Conservation (phyloP, 2,329 filamentous ascomycete species). For the Camillea tinctor region DNA sequence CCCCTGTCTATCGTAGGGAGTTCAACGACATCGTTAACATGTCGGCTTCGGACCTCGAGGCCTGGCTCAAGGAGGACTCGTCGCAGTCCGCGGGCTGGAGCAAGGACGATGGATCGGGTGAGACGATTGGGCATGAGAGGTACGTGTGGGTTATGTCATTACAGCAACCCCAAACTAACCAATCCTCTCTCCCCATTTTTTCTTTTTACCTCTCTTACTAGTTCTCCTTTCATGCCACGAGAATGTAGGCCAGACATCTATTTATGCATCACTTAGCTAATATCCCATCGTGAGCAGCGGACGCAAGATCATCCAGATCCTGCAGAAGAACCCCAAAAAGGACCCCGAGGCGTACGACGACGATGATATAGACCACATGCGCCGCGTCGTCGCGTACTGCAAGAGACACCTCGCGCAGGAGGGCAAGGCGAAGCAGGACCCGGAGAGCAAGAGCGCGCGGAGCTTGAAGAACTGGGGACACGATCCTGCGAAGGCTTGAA, state of each 20-base stretch:
- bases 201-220: too few relatives aligned
- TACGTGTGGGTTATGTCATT: too few relatives aligned
- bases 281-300: slow-evolving; percentile 37
- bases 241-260: too few relatives aligned
- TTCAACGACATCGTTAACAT: slow-evolving; percentile 63
- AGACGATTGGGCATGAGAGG: slow-evolving; percentile 55
- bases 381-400: slow-evolving; percentile 55
- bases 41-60: slow-evolving; percentile 50
- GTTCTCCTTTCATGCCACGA: too few relatives aligned
- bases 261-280: too few relatives aligned
- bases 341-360: slow-evolving; percentile 50
- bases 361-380: slow-evolving; percentile 48
- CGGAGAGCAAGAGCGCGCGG: slow-evolving; percentile 41
- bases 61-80: slow-evolving; percentile 51
- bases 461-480: slow-evolving; percentile 56
- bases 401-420: slow-evolving; percentile 61
- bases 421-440: slow-evolving; percentile 47
- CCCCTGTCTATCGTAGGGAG: slow-evolving; percentile 39
- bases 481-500: slow-evolving; percentile 33
- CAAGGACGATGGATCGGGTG: slow-evolving; percentile 51
- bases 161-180: too few relatives aligned
- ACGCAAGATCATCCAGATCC: slow-evolving; percentile 55
- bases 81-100: slow-evolving; percentile 52
- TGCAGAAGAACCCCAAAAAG: slow-evolving; percentile 54
- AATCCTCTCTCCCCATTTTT: too few relatives aligned